Evolutionary conservation across 257 asterid genomes (phyloP), one percentile per base, ranked within the genome.

Genomic region (Echium plantagineum): DNA sequence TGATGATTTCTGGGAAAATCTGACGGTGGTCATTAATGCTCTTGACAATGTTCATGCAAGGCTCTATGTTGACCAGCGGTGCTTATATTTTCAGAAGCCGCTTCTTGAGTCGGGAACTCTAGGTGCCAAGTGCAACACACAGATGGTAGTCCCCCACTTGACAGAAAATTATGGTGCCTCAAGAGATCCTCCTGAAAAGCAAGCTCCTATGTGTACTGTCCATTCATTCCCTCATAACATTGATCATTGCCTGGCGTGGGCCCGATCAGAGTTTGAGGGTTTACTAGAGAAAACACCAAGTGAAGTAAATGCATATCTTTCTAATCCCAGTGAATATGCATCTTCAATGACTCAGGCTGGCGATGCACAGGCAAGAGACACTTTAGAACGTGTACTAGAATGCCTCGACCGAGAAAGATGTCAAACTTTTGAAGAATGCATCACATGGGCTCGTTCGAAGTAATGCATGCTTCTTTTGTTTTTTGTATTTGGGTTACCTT

Each of bases 51-150:
- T 89, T 57, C 84, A 77, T 28, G 97, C 95, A 1, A 84, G 97
- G 73, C 95, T 89, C 63, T 89, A 89, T 82, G 97, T 89, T 56
- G 95, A 89, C 73, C 90, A 84, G 76, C 84, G 97, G 75, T 84
- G 97, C 82, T 73, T 89, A 74, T 89, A 89, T 76, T 89, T 82
- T 75, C 97, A 89, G 72, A 89, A 84, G 68, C 94, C 97, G 30
- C 94, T 89, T 75, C 94, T 86, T 0, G 97, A 89, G 69, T 89
- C 97, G n/a, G 97, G 97, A 63, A 89, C 97, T n/a, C 76, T 89
- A 65, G 97, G 97, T 63, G 86, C 95, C 73, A 86, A 86, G 75
- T 89, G 97, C 77, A 89, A 89, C 61, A 89, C 95, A 6, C 97
- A 89, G 72, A 82, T 86, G 94, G 90, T 89, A 51, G 82, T 89